Evolutionary conservation across 257 asterid genomes (phyloP), one percentile per base, ranked within the genome.

Genomic region (Scutellaria barbata): DNA sequence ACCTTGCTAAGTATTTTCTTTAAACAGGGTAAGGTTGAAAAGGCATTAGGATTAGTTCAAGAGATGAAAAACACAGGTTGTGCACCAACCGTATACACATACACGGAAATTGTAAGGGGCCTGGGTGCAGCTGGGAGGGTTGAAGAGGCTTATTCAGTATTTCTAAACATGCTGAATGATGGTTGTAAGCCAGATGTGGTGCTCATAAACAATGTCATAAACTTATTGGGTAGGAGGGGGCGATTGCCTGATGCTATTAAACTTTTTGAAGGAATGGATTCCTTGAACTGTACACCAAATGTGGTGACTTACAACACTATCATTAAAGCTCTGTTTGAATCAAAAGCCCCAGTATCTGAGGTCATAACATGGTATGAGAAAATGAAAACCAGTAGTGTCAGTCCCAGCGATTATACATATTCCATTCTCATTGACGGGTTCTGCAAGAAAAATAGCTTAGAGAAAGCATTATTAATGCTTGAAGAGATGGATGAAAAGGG

Each of bases 401-500:
- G 74, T 77, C 96, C 95, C 6, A 90, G 88, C 80, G 86, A 93
- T 50, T 93, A 81, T 67, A 89, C 95, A 70, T 93, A 90, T 73
- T 89, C 98, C 1, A 93, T 93, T 72, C 88, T 93, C 65, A 89
- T 90, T 22, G 92, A 90, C 58, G 98, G 98, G 53, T 87, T 82
- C 76, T 93, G 98, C 88, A 89, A 88, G 88, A 86, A 74, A 61
- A 85, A 87, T 65, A 82, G 84, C 77, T 79, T 93, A 65, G 96
- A 90, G 62, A 88, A 86, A 71, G 97, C 95, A 30, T 67, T 89
- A 30, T 55, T 85, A 64, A 77, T 93, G 86, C 90, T 93, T 7
- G 97, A 90, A 81, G 97, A 93, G 78, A 90, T 93, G 98, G 98
- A 93, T 12, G 98, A 93, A 77, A 90, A 86, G 77, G 97, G 98